phyloP scores from a whole-genome alignment of 805 yeast genomes.

The Sugiyamaella mastotermitis region DNA sequence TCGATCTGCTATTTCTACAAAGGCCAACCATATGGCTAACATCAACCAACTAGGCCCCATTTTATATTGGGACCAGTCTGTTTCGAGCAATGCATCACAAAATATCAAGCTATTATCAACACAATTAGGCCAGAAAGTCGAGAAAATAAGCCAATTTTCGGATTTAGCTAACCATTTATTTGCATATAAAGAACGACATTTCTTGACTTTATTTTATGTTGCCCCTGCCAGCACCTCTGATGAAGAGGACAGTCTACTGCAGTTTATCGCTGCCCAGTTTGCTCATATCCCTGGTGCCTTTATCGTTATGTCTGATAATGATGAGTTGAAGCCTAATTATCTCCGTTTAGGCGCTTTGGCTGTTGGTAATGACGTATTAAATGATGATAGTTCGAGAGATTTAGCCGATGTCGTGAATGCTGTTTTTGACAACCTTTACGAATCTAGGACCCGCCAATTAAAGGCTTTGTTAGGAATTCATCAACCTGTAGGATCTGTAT shows the following conservation, averaged over 20 bases:
- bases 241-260: conserved; percentile 5
- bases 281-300: conserved; percentile 13
- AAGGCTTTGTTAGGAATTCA: conserved; percentile 7
- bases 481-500: neutral
- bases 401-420: neutral
- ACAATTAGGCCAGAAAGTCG: neutral
- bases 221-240: conserved; percentile 1
- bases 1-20: neutral
- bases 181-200: conserved; percentile 6
- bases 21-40: neutral
- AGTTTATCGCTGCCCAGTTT: conserved; percentile 12
- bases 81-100: neutral
- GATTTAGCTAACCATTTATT: conserved; percentile 6
- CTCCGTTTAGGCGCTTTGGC: conserved; percentile 7
- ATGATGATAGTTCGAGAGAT: neutral
- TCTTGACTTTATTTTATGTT: conserved; percentile 5
- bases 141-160: neutral
- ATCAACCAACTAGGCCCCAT: neutral
- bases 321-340: conserved; percentile 7
- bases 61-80: neutral
- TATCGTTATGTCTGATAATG: conserved; percentile 10
- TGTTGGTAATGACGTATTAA: too few species aligned
- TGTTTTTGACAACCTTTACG: conserved; percentile 2
- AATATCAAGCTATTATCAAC: neutral
- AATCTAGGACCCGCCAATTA: conserved; percentile 8